A percentile compares a stretch with the other conserved stretches of the same genome.
phyloP scores from a whole-genome alignment of 345 rosid genomes.

The Citrus glauca region DNA sequence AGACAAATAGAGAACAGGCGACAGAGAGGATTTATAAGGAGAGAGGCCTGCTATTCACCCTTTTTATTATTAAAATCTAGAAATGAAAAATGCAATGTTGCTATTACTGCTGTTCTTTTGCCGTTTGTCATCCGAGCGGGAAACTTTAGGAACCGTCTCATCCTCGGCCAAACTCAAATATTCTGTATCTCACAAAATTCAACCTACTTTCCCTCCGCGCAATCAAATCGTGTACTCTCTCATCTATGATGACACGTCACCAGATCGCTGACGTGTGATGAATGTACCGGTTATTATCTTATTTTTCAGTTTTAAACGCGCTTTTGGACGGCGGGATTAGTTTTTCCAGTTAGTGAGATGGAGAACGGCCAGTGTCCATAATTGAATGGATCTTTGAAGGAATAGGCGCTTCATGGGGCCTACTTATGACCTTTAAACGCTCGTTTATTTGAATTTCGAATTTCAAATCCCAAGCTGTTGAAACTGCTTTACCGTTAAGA shows the following conservation, averaged over 20 bases:
- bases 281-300: neutral
- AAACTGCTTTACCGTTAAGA: slow-evolving; percentile 14
- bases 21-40: slow-evolving; percentile 4
- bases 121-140: slow-evolving; percentile 19
- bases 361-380: neutral
- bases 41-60: neutral
- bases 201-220: neutral
- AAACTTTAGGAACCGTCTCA: slow-evolving; percentile 12
- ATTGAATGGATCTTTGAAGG: slow-evolving; percentile 2
- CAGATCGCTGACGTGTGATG: neutral
- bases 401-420: slow-evolving; percentile 2
- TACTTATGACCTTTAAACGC: neutral
- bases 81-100: too few relatives aligned
- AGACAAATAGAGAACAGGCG: neutral
- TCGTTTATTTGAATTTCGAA: slow-evolving; percentile 10
- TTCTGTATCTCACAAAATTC: neutral
- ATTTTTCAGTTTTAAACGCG: neutral
- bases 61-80: neutral
- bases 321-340: neutral
- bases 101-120: neutral
- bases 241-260: neutral
- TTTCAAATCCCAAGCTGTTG: slow-evolving; percentile 13
- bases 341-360: neutral
- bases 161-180: neutral
- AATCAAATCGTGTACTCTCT: neutral